Evolutionary conservation across 169 alveolate genomes (phyloP), one percentile per base, ranked within the genome.

Genomic region (Plasmodium coatneyi): DNA sequence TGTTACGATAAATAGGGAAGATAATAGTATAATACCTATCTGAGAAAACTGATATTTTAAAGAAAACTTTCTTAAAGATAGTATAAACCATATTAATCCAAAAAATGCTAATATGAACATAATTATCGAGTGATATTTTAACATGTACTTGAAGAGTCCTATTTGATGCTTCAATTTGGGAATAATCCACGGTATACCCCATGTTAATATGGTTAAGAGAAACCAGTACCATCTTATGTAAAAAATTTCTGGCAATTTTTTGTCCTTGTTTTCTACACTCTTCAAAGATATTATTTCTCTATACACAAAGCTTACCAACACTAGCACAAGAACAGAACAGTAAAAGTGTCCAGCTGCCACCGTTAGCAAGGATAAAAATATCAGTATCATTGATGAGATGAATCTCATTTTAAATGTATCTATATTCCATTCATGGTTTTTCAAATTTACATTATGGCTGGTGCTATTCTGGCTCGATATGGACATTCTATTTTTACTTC

Each of bases 31-130:
- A 54, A 96, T 95, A 36, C 98, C 99, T 79, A 99, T 96, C 96
- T 98, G 99, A 28, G 97, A 87, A 95, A 99, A 99, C 93, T 99
- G 99, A 81, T 98, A 98, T 49, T 98, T 97, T 76, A 97, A 95
- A 28, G 97, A 94, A 19, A 98, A 98, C 86, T 98, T 97, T 80
- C 98, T 97, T 56, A 99, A 90, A 14, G 99, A 95, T 19, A 98
- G 76, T 25, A 98, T 96, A 95, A 99, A 99, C 91, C 98, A 93
- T n/a, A 99, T 87, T 82, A 99, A 90, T 12, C 99, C 99, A 25
- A 96, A 92, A 76, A 98, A 86, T 34, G 96, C 97, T 30, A 96
- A 94, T 81, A 95, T 80, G 93, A 97, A 98, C 74, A 98, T 86
- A 70, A 97, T 96, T 41, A 99, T 92, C 43, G 98, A 95, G 93